A percentile compares a stretch with the other conserved stretches of the same genome.
Evolutionary conservation across 2,329 filamentous ascomycete species (phyloP).

Genomic region (Rugonectria rugulosa): DNA sequence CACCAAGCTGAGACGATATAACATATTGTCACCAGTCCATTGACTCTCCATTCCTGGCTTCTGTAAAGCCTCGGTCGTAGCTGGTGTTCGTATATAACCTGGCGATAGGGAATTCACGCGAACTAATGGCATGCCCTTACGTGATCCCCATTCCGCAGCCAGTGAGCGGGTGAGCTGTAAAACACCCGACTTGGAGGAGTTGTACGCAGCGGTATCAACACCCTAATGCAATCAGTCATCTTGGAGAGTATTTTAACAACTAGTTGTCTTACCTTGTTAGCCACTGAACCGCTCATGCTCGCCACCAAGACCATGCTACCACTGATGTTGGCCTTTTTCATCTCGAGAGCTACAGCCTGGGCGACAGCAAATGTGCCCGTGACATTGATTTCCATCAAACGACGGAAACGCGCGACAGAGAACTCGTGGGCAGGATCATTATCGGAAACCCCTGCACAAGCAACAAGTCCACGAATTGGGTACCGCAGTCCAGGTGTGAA

Average conservation of each 20-base stretch:
- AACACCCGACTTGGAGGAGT: conserved; percentile 61
- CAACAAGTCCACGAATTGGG: conserved; percentile 42
- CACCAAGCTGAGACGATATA: conserved; percentile 40
- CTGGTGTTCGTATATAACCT: conserved; percentile 56
- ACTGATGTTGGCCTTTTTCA: conserved; percentile 33
- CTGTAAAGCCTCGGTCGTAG: conserved; percentile 40
- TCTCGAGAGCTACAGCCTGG: conserved; percentile 54
- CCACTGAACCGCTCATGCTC: conserved; percentile 57
- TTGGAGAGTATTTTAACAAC: no score
- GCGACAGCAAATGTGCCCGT: conserved; percentile 57
- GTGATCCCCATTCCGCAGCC: conserved; percentile 60
- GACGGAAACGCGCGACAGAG: conserved; percentile 31
- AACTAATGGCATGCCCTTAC: conserved; percentile 50
- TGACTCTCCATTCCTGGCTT: conserved; percentile 41
- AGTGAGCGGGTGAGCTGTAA: conserved; percentile 59
- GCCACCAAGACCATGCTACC: conserved; percentile 57
- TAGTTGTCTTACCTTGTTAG: conserved; percentile 45
- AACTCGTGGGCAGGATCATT: conserved; percentile 39
- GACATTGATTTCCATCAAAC: conserved; percentile 52
- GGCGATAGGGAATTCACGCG: conserved; percentile 54
- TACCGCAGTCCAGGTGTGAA: conserved; percentile 10
- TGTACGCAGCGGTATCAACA: conserved; percentile 54
- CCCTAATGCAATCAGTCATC: conserved; percentile 49
- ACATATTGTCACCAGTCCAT: conserved; percentile 43
- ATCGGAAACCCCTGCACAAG: conserved; percentile 43